Evolutionary conservation across 768 basidiomycete species (phyloP), one percentile per base, ranked within the genome.

Genomic region (Russula brevipes): DNA sequence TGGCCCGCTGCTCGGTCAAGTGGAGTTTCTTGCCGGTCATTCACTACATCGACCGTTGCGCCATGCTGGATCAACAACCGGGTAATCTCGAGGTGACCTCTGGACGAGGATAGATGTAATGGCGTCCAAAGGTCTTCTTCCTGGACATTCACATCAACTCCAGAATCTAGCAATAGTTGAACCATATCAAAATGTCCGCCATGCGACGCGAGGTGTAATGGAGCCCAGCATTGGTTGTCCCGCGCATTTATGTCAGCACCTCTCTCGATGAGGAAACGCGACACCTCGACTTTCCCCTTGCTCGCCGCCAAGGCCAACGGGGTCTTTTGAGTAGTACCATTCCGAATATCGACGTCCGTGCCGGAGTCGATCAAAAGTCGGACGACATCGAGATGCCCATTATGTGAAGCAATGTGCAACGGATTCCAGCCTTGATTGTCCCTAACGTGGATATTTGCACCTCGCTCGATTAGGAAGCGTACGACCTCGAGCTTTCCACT

Each of bases 1-100:
- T 53, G 36, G 17, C 42, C 24, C 4, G 58, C 49, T 24, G 58
- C 58, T n/a, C 41, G 41, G 19, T 63, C 31, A 6, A 63, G 57
- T 24, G 61, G 49, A 1, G 61, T 62, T 14, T 57, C 39, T 39
- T 39, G 24, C 24, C 1, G 17, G 12, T 19, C 11, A 9, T 50
- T 59, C 11, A n/a, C 8, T 3, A 10, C 3, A 14, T 42, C 30
- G 30, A 59, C n/a, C 8, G 5, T 33, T 19, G 58, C 58, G 3
- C 31, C 49, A 59, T 12, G 58, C 12, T 42, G 17, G n/a, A 59
- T 12, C 2, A 59, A 12, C 6, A 59, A 51, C 11, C 10, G n/a
- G 39, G 9, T 11, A 8, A 59, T 4, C 30, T 38, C 14, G 30
- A 33, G 3, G 7, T 59, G 49, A 6, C 47, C 49, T 14, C 33